Evolutionary conservation across 2,329 filamentous ascomycete genomes (phyloP).

Genomic region (Fusarium begoniae): DNA sequence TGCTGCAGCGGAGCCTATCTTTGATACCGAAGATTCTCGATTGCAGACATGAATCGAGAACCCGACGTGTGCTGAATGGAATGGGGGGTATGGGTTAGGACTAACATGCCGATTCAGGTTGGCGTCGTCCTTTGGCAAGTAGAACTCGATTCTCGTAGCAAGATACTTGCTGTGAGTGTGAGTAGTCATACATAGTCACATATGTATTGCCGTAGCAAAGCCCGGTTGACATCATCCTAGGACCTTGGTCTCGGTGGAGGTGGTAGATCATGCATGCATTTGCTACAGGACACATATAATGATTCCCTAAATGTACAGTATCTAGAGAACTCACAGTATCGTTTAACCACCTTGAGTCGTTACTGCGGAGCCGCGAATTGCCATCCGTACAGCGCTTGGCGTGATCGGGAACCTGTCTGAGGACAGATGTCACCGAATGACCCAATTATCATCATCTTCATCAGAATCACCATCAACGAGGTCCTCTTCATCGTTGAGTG

Average conservation of each 20-base stretch:
- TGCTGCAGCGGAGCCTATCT: conserved; percentile 6
- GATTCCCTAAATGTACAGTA: neutral
- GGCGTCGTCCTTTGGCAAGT: conserved; percentile 10
- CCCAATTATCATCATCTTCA: conserved; percentile 44
- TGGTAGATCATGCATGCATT: conserved; percentile 29
- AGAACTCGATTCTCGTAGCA: conserved; percentile 2
- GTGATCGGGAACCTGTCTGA: neutral
- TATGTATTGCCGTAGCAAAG: neutral
- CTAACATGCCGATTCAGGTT: conserved; percentile 8
- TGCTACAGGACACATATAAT: conserved; percentile 9
- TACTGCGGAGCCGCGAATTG: conserved; percentile 8
- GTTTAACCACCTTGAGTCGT: conserved; percentile 1
- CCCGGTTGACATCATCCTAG: conserved; percentile 17
- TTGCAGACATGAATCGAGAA: neutral
- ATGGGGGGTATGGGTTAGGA: conserved; percentile 20
- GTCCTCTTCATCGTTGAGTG: conserved; percentile 63
- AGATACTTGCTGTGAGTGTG: neutral
- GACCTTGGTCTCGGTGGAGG: conserved; percentile 13
- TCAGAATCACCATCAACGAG: conserved; percentile 55
- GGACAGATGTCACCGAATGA: conserved; percentile 35
- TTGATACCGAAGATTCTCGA: conserved; percentile 11
- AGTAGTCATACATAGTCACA: neutral
- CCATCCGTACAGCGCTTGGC: neutral
- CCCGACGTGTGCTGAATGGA: neutral
- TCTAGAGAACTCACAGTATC: conserved; percentile 1